A percentile compares a stretch with the other conserved stretches of the same genome.
Conservation (phyloP, 169 alveolate species). For the Condylostoma magnum region DNA sequence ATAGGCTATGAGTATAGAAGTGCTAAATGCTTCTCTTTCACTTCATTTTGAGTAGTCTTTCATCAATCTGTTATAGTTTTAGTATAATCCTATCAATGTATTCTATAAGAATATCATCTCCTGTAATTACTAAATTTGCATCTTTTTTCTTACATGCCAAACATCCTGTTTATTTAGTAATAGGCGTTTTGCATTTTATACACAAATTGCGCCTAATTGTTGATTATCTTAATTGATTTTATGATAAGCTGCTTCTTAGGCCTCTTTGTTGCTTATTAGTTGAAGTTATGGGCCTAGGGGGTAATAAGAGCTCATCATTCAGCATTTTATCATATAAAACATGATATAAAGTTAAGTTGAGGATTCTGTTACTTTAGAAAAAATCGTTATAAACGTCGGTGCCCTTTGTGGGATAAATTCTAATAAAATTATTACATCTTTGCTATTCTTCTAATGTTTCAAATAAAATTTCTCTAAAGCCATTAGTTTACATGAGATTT, state of each 20-base stretch:
- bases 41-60: slow-evolving; percentile 4
- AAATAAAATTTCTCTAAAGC: slow-evolving; percentile 4
- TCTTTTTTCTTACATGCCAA: slow-evolving; percentile 5
- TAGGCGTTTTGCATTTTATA: no score
- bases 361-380: not conserved
- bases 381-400: not conserved
- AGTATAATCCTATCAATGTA: slow-evolving; percentile 40
- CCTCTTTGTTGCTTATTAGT: no score
- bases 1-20: not conserved
- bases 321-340: not conserved
- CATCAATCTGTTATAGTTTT: slow-evolving; percentile 23
- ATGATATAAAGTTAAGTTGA: not conserved
- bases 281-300: no score
- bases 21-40: slow-evolving; percentile 1
- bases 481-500: slow-evolving; percentile 17
- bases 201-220: no score
- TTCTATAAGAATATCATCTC: slow-evolving; percentile 64
- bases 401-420: slow-evolving; percentile 47
- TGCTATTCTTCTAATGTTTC: slow-evolving; percentile 46
- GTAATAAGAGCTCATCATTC: no score
- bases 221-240: no score
- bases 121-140: slow-evolving; percentile 52
- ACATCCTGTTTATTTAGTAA: no score
- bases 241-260: no score
- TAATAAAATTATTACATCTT: slow-evolving; percentile 41